Conservation (phyloP, 495 filamentous ascomycete genomes). For the Penicillium parvum region DNA sequence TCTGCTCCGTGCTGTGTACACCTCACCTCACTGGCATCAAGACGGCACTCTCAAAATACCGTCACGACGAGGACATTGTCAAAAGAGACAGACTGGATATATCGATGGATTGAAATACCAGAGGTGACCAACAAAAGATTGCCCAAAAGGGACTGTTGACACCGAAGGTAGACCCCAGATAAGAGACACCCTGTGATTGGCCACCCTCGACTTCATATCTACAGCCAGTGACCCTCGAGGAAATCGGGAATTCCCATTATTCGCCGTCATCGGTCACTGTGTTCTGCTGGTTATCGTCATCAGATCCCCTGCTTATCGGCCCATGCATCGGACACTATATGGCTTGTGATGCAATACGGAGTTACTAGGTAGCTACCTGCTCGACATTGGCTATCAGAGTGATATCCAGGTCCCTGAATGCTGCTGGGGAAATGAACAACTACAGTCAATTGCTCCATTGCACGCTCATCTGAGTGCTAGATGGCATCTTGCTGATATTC, state of each 20-base stretch:
- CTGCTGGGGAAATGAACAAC: too few relatives aligned
- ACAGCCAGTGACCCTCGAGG: conserved; percentile 22
- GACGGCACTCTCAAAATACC: neutral
- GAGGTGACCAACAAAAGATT: neutral
- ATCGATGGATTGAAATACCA: neutral
- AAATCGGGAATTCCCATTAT: conserved; percentile 24
- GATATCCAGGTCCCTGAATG: too few relatives aligned
- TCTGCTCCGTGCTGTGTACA: neutral
- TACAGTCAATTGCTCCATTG: too few relatives aligned
- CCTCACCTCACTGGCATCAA: neutral
- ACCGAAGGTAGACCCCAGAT: conserved; percentile 14
- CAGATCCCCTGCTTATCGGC: conserved; percentile 17
- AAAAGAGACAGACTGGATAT: neutral
- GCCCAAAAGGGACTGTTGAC: neutral
- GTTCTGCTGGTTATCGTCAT: conserved; percentile 10
- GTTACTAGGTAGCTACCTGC: neutral
- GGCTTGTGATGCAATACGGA: neutral
- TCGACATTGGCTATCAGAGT: conserved; percentile 23
- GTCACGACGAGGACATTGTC: too few relatives aligned
- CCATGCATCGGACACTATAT: neutral
- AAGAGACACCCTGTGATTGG: conserved; percentile 24
- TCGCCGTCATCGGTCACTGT: conserved; percentile 23
- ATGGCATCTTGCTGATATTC: too few relatives aligned
- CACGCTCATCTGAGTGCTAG: too few relatives aligned
- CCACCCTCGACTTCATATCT: conserved; percentile 21